These are phyloP conservation scores for Nitzschia putrida DNA, from an alignment of 108 stramenopile genomes.

Conservation along the genomic window DNA sequence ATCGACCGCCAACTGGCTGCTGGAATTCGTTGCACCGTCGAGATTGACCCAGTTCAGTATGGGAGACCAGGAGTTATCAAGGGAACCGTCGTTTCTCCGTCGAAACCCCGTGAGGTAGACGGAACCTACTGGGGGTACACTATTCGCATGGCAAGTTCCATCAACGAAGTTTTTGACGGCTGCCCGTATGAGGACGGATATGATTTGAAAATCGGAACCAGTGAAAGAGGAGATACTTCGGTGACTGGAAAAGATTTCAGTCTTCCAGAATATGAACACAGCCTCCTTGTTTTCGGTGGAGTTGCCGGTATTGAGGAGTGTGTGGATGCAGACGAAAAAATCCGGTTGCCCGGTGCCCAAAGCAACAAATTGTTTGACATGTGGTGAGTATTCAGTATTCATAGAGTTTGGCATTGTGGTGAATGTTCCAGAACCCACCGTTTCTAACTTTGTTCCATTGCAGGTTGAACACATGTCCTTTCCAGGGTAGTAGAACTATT, in stretches of 20 bases:
- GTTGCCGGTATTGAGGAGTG: slow-evolving; percentile 96
- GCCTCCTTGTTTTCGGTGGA: slow-evolving; percentile 93
- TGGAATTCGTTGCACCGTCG: slow-evolving; percentile 90
- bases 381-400: slow-evolving; percentile 53
- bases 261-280: slow-evolving; percentile 70
- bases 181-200: slow-evolving; percentile 90
- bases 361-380: slow-evolving; percentile 87
- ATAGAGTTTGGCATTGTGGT: too few species aligned
- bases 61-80: slow-evolving; percentile 47
- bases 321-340: slow-evolving; percentile 90
- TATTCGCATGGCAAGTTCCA: slow-evolving; percentile 83
- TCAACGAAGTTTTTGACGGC: slow-evolving; percentile 84
- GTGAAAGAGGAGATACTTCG: slow-evolving; percentile 83
- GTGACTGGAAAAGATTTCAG: slow-evolving; percentile 83
- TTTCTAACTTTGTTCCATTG: too few species aligned
- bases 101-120: slow-evolving; percentile 81
- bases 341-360: slow-evolving; percentile 80
- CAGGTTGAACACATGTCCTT: slow-evolving; percentile 80
- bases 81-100: slow-evolving; percentile 82
- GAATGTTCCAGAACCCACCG: neutral
- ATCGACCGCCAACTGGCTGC: slow-evolving; percentile 72
- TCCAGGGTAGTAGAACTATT: slow-evolving; percentile 88
- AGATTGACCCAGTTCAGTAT: slow-evolving; percentile 71
- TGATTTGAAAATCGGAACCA: slow-evolving; percentile 94
- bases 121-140: slow-evolving; percentile 97